Evolutionary conservation across 768 basidiomycete genomes (phyloP), one percentile per base, ranked within the genome.

Genomic region (Boletus eberwhitei): DNA sequence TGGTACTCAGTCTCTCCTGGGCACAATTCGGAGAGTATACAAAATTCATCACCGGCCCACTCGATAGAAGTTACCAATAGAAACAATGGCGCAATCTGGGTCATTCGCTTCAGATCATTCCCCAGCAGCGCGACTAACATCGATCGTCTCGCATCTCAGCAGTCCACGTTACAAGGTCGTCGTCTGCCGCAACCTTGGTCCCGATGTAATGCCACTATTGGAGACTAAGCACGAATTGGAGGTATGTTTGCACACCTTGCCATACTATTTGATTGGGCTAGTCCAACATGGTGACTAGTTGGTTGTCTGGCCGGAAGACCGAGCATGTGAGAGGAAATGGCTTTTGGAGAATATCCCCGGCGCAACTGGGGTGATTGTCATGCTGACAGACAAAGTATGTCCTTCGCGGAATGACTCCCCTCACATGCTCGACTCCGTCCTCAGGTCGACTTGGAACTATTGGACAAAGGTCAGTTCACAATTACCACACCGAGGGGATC

Each of bases 381-480:
- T 87, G 76, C 63, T 91, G 2, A 74, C 82, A 0, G 93, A 95
- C 49, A 86, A 85, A 72, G 93, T 88, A 58, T 35, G 63, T 58
- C 40, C 19, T 39, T 21, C 7, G n/a, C 2, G 4, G 19, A 26
- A 31, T 22, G 17, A n/a, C 8, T 22, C 14, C 2, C 29, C n/a
- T 1, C 29, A 43, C 12, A 37, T 16, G 17, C 59, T 44, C 5
- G 11, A 50, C 35, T 47, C 24, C 21, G 16, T 21, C 13, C 13
- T 4, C 56, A 95, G 88, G 78, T 93, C 19, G 79, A 96, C 60
- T 72, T 77, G 16, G 91, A 93, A 64, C 67, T 95, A 21, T 21
- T 71, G 47, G 58, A 63, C 52, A 68, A 58, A 59, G 80, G 80
- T 76, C 21, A 51, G 59, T 58, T 48, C 32, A 43, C 7, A 9